Evolutionary conservation across 768 basidiomycete genomes (phyloP), one percentile per base, ranked within the genome.

Genomic region (Hortiboletus flavorubellus): DNA sequence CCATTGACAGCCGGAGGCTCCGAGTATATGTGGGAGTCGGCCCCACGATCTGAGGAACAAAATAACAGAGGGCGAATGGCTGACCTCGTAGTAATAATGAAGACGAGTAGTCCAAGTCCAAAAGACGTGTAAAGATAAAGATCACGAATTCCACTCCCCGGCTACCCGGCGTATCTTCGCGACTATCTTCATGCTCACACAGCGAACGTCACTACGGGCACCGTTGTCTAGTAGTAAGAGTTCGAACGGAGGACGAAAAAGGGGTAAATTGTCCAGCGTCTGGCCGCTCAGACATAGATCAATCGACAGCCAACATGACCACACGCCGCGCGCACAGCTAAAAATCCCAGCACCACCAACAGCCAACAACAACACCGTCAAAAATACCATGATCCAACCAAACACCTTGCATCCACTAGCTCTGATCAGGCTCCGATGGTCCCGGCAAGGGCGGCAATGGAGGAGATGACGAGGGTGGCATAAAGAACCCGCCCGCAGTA

Each of bases 401-500:
- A 18, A 35, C 35, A 34, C 33, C 43, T n/a, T 4, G n/a, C 16
- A 18, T 14, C 31, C 6, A 46, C 29, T 50, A 64, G 5, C 57
- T 42, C 34, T 37, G 54, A 26, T 45, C 49, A 23, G 45, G 30
- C 10, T 53, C 54, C 12, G 46, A 29, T 16, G 48, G 16, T 10
- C 31, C 42, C 29, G 59, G 12, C 18, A 21, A 47, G 33, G 69
- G 67, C 5, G 69, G 65, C 7, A 68, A 64, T 11, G 72, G 68
- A 39, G 71, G 64, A 2, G 65, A 58, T 5, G 66, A 58, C 41
- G 64, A 52, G 10, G 87, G 84, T 5, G 88, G 76, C 12, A 78
- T 74, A 68, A 93, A 93, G 67, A 92, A 92, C 0, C 91, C 91
- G 21, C 78, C 78, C 34, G 89, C 91, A 33, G 86, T 90, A 44